Evolutionary conservation across 2,329 filamentous ascomycete species (phyloP).

Genomic region (Cladosporium sp.): DNA sequence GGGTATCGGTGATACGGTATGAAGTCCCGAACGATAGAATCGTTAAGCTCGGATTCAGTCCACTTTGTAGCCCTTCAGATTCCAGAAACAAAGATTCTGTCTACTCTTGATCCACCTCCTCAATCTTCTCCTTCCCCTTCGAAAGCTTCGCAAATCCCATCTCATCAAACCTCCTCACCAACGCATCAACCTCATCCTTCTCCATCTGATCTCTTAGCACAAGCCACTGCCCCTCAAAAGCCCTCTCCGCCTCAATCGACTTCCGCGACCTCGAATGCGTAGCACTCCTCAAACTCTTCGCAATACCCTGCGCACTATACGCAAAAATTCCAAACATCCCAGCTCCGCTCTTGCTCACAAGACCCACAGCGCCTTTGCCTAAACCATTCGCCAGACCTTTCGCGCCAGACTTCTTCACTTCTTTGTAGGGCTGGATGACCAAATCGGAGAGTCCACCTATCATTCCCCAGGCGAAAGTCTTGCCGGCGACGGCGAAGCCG

Average conservation of each 20-base stretch:
- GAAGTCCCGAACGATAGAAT: neutral
- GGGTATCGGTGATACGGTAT: neutral
- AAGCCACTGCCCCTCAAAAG: neutral
- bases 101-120: neutral
- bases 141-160: neutral
- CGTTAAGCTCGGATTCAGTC: neutral
- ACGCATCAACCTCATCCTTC: neutral
- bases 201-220: neutral
- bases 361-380: conserved; percentile 74
- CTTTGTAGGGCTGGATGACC: conserved; percentile 55
- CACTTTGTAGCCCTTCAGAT: too few species aligned
- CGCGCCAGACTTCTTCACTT: conserved; percentile 60
- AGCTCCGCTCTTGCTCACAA: conserved; percentile 72
- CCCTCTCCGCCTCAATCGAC: neutral
- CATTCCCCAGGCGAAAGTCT: neutral
- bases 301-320: conserved; percentile 75
- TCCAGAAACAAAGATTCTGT: neutral
- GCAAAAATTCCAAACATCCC: conserved; percentile 60
- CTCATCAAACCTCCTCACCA: neutral
- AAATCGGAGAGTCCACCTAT: neutral
- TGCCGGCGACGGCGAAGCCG: conserved; percentile 2
- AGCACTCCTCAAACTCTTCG: conserved; percentile 63
- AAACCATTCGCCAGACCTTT: conserved; percentile 73
- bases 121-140: neutral
- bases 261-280: neutral